Percentiles rank a stretch among this genome's conserved stretches.
Conservation (phyloP, 345 rosid species). For the Raphanus raphanistrum region DNA sequence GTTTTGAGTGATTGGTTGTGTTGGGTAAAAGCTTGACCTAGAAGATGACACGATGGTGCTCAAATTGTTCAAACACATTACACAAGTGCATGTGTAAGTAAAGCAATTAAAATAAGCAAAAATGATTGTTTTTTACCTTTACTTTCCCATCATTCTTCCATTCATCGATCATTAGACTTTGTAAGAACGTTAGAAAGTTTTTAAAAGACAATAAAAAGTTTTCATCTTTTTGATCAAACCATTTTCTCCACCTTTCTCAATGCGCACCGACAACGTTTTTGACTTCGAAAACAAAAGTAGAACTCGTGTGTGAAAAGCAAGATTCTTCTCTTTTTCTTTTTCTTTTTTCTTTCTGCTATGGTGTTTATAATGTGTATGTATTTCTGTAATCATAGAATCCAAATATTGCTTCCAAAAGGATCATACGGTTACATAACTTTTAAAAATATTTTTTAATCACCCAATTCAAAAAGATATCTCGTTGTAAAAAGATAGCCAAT, state of each 20-base stretch:
- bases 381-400: not conserved
- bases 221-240: constrained; percentile 23
- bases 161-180: constrained; percentile 38
- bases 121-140: constrained; percentile 5
- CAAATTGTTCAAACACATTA: constrained; percentile 32
- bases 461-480: not conserved
- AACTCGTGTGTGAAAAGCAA: constrained; percentile 41
- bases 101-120: constrained; percentile 20
- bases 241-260: constrained; percentile 6
- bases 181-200: constrained; percentile 30
- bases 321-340: constrained; percentile 17
- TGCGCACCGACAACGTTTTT: constrained; percentile 40
- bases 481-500: not conserved
- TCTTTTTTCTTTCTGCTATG: not conserved
- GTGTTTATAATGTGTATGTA: not conserved
- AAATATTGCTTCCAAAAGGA: constrained; percentile 4
- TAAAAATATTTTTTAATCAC: not conserved
- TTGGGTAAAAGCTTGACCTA: constrained; percentile 42
- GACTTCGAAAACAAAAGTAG: constrained; percentile 33
- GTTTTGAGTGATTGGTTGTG: constrained; percentile 40
- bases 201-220: constrained; percentile 5
- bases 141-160: not conserved
- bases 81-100: constrained; percentile 31
- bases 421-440: not conserved
- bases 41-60: constrained; percentile 34